Conservation (phyloP, 2,329 filamentous ascomycete genomes). For the Penicillium olsonii region DNA sequence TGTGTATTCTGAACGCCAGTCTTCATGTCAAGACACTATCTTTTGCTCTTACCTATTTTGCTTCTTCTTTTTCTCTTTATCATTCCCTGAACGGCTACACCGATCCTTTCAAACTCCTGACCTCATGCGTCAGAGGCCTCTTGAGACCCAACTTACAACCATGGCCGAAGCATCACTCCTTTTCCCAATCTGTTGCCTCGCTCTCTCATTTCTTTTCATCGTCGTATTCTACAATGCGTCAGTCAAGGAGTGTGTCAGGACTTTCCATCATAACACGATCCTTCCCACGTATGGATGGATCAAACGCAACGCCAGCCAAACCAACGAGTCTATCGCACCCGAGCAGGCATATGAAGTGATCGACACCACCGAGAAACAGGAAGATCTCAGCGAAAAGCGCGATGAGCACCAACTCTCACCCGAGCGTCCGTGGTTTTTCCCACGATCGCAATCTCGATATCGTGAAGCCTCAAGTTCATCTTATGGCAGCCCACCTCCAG, state of each 20-base stretch:
- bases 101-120: not conserved
- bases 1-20: too few species aligned
- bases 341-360: not conserved
- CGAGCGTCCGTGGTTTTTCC: not conserved
- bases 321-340: not conserved
- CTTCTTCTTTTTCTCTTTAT: too few species aligned
- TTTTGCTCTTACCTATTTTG: too few species aligned
- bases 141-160: not conserved
- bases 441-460: not conserved
- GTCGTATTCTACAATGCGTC: conserved; percentile 7
- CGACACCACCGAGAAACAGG: not conserved
- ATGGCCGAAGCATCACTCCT: conserved; percentile 9
- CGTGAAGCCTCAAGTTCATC: not conserved
- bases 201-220: conserved; percentile 20
- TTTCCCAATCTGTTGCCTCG: conserved; percentile 16
- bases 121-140: not conserved
- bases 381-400: not conserved
- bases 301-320: not conserved
- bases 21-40: too few species aligned
- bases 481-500: not conserved
- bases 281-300: not conserved
- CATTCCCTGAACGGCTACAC: not conserved
- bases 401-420: not conserved
- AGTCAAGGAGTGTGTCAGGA: not conserved
- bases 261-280: not conserved